Conservation (phyloP, 2,329 filamentous ascomycete species). For the Colletotrichum tamarilloi region DNA sequence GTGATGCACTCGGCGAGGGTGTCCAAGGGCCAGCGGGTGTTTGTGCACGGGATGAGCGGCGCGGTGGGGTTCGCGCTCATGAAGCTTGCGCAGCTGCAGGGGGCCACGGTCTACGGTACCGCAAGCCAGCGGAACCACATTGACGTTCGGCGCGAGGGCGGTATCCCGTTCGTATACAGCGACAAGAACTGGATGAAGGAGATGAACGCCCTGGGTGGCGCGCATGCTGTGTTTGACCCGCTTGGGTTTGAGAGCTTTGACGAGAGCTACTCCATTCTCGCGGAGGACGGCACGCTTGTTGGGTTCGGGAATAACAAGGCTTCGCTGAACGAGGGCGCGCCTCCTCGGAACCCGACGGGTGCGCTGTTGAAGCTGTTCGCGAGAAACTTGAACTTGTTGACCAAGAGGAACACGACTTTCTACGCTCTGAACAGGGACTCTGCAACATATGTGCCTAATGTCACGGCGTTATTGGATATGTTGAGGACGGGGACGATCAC, state of each 20-base stretch:
- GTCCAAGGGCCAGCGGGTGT: conserved; percentile 55
- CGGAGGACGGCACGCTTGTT: conserved; percentile 50
- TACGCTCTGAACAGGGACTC: conserved; percentile 50
- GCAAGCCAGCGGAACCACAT: conserved; percentile 58
- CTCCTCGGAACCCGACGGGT: conserved; percentile 45
- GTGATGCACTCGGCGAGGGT: conserved; percentile 52
- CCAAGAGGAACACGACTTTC: conserved; percentile 46
- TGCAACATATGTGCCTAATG: conserved; percentile 44
- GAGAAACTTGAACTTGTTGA: conserved; percentile 21
- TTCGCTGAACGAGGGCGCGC: conserved; percentile 42
- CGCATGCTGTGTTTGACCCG: conserved; percentile 60
- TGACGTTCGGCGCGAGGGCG: conserved; percentile 50
- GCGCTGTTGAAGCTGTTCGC: conserved; percentile 49
- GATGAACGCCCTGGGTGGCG: conserved; percentile 58
- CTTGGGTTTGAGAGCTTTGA: conserved; percentile 63
- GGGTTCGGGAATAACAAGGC: conserved; percentile 51
- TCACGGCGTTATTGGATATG: conserved; percentile 46
- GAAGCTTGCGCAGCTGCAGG: conserved; percentile 53
- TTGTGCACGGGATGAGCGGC: conserved; percentile 63
- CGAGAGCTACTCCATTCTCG: conserved; percentile 58
- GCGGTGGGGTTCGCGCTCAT: conserved; percentile 59
- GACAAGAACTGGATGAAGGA: conserved; percentile 60
- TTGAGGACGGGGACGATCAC: conserved; percentile 44
- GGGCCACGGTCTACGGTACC: conserved; percentile 62
- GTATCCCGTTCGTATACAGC: conserved; percentile 56